Conservation (phyloP, 83 land plant genomes). For the Picea mariana region DNA sequence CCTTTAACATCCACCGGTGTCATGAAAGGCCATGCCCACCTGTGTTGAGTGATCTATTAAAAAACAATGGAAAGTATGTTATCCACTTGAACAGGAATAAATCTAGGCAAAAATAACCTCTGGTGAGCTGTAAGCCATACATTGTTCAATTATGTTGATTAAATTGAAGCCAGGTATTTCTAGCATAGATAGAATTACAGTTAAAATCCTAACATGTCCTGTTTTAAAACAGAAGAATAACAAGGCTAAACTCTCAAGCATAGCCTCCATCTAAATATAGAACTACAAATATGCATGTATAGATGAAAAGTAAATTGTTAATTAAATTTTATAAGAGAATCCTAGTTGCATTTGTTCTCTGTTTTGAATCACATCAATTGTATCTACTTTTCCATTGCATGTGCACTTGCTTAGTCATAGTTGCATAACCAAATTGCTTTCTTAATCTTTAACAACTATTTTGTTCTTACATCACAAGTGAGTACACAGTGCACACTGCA, state of each 20-base stretch:
- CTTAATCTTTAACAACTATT: not conserved
- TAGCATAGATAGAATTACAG: not conserved
- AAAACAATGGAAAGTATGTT: not conserved
- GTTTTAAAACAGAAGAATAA: not conserved
- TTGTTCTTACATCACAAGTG: not conserved
- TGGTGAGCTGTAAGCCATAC: not conserved
- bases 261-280: no score
- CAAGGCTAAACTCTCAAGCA: no score
- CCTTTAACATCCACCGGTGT: slow-evolving; percentile 89
- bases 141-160: not conserved
- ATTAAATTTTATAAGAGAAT: not conserved
- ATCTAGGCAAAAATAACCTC: not conserved
- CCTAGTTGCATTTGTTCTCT: no score
- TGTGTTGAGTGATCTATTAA: slow-evolving; percentile 75
- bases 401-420: not conserved
- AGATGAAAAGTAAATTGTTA: not conserved
- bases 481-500: not conserved
- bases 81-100: not conserved
- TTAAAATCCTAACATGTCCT: not conserved
- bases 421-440: not conserved
- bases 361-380: not conserved
- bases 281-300: no score
- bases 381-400: not conserved
- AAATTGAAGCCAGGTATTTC: not conserved
- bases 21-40: slow-evolving; percentile 93